Base-by-base conservation (phyloP, 2,329 filamentous ascomycete species). In the Phyllosticta citribraziliensis region DNA sequence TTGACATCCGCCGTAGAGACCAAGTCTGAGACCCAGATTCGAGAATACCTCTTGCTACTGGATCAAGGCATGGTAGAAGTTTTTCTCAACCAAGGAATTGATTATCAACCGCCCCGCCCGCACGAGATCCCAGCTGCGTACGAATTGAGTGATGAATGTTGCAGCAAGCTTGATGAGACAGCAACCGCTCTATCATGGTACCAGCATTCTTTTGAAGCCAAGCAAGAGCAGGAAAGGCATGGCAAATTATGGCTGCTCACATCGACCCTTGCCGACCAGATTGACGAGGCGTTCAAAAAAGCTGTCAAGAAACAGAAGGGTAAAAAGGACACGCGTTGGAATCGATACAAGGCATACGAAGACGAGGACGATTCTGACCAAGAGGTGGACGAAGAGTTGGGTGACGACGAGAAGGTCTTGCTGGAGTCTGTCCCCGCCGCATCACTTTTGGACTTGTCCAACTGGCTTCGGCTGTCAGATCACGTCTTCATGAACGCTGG, bases 11-110 rank as follows among this genome's bases (percentile, higher is more conserved):
- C 81, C 0, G 77, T 96, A 17, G 78, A 78, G 0, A 87, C 84
- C 35, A 97, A 97, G 73, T 87, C 84, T 62, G 81, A 84, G 65
- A 70, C 87, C 9, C 91, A 97, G 73, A 84, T 94, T 35, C 80
- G 81, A 27, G 83, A 88, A 57, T 91, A 91, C 69, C 71, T 95
- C 4, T 68, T 77, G 6, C 71, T 88, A 0, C 78, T 97, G 5
- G 77, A 84, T 10, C 75, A 79, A 20, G 79, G 72, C 2, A 63
- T 77, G 1, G 66, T 76, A 5, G 72, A 78, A 40, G 69, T 73
- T 25, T 53, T 54, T 14, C 40, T 47, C 17, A n/a, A n/a, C 17
- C 17, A n/a, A n/a, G n/a, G 17, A n/a, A n/a, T 53, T 22, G 20
- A 53, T 24, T 27, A 53, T 20, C 12, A 53, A 19, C 52, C 20